Evolutionary conservation across 2,329 filamentous ascomycete species (phyloP), one percentile per base, ranked within the genome.

Genomic region (Epichloe aotearoae): DNA sequence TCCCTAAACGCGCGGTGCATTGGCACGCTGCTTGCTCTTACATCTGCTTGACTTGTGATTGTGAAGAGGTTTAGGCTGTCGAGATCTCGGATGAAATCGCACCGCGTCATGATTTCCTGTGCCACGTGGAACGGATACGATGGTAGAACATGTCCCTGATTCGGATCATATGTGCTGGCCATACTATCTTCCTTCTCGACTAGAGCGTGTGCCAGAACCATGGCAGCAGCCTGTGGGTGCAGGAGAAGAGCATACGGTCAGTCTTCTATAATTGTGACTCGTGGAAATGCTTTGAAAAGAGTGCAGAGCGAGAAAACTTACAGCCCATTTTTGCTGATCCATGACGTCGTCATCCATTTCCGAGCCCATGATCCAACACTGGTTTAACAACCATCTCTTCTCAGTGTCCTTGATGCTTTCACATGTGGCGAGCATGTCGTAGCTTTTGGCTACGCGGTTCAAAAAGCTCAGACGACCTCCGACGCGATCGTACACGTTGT

Each of bases 281-380:
- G 8, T 30, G 23, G 17, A 2, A 38, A 17, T 11, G 6, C 2
- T n/a, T n/a, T 10, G n/a, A 14, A 15, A 26, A 42, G 14, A 26
- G 40, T 19, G 14, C 20, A 17, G 10, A 3, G n/a, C 19, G 14
- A 33, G 5, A 11, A 17, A 36, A 49, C 52, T 69, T 73, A 88
- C 85, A 44, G 90, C 88, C 74, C 88, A 96, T 66, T 97, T 96
- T 64, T 97, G 89, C 66, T 96, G 87, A 62, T 96, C 88, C 84
- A 97, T 97, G 58, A 96, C 93, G 63, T 98, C 93, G 67, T 97
- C 93, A 59, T 97, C 93, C 84, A 87, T 86, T 54, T 84, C 82
- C 48, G 69, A 70, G 11, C 84, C 84, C 3, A 88, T 73, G 53
- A 87, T 84, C 75, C 83, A 85, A 68, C 83, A 87, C 62, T 84